Base-by-base conservation (phyloP, 345 rosid species). In the Anacardium occidentale region DNA sequence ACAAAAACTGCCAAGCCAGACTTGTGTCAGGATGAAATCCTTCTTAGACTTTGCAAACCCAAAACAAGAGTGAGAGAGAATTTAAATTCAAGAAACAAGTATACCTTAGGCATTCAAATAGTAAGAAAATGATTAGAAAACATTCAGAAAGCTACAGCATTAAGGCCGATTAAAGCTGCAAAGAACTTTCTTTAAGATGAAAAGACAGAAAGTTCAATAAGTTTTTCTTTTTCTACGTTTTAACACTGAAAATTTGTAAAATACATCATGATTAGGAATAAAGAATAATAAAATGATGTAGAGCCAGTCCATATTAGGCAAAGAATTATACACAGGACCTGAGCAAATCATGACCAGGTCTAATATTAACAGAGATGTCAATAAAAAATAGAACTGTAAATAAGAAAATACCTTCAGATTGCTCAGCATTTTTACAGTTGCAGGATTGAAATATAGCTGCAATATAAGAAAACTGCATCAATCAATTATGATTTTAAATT, bases 381-480 rank as follows among this genome's bases (percentile, higher is more conserved):
- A 29, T 29, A 29, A 29, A n/a, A 1, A 29, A 29, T 29, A 29
- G 32, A 1, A 29, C 32, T 29, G 32, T 3, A 29, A 29, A 29
- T 29, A 78, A 74, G 94, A 86, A 59, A 50, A n/a, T 80, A 90
- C 92, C 97, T 94, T 94, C 78, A 94, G 81, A 81, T 94, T 94
- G 83, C 98, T 92, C 68, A 94, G 88, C 98, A 94, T 94, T 89
- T 94, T 94, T 80, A 94, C 98, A 7, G 98, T 94, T 45, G 98
- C 98, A 76, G 98, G 98, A 80, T 92, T 94, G 85, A 94, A 94
- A 81, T 94, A 94, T 70, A 92, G 85, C 98, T 92, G 94, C 76
- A 77, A 70, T 70, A 81, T 24, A 58, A 82, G 78, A 64, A 72
- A 68, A 25, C 51, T 25, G 50, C n/a, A 50, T 62, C 34, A 66